Evolutionary conservation across 78 protist species (phyloP).

Genomic region (Polysphondylium violaceum): DNA sequence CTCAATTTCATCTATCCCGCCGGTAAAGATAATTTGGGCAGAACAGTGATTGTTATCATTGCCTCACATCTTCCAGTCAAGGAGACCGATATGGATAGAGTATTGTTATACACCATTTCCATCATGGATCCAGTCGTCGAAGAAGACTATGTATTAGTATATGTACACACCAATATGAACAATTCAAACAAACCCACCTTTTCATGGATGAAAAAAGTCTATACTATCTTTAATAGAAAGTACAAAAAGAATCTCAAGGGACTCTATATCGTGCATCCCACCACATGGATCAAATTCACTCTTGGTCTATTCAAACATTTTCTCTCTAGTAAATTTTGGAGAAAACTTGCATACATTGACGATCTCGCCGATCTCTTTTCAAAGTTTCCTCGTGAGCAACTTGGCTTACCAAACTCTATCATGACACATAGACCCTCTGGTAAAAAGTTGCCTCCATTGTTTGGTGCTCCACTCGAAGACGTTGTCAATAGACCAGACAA

Average conservation of each 20-base stretch:
- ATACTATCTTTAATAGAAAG: constrained; percentile 74
- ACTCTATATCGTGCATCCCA: constrained; percentile 80
- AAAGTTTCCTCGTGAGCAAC: constrained; percentile 52
- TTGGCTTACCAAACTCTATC: constrained; percentile 39
- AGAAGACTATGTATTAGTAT: constrained; percentile 66
- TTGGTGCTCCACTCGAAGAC: constrained; percentile 75
- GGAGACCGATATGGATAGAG: constrained; percentile 56
- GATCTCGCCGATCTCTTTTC: constrained; percentile 33
- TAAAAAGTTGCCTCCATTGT: constrained; percentile 18
- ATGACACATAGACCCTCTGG: constrained; percentile 53
- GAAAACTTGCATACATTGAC: constrained; percentile 41
- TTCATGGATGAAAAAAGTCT: constrained; percentile 73
- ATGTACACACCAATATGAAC: constrained; percentile 71
- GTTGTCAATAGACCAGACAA: constrained; percentile 62
- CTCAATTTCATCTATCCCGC: constrained; percentile 64
- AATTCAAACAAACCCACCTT: constrained; percentile 55
- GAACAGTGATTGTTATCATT: constrained; percentile 43
- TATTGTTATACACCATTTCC: constrained; percentile 45
- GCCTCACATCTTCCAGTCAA: constrained; percentile 58
- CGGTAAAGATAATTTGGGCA: constrained; percentile 62
- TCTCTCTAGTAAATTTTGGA: constrained; percentile 65
- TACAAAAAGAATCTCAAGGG: constrained; percentile 90
- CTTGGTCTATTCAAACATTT: constrained; percentile 75
- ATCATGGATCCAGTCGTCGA: constrained; percentile 79
- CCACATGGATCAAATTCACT: constrained; percentile 71